Evolutionary conservation across 129 eudicot species (phyloP), one percentile per base, ranked within the genome.

Genomic region (Pittosporum tobira): DNA sequence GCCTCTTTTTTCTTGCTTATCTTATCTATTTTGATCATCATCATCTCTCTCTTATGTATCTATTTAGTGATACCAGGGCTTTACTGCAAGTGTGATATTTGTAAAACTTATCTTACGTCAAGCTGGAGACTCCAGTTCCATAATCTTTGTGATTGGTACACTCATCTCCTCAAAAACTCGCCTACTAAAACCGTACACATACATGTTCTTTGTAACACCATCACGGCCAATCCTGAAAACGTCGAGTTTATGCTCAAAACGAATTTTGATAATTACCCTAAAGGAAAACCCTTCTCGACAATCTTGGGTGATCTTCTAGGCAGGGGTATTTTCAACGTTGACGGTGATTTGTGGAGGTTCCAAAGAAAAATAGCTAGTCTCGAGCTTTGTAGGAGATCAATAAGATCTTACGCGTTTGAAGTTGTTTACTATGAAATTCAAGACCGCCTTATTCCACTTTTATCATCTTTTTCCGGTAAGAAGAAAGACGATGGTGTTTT

Each of bases 231-330:
- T 63, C 95, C 84, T 2, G 70, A 68, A 28, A 79, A 69, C 60
- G 84, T 89, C 3, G 94, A 85, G 64, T 82, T 85, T 70, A 89
- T 89, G 73, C 84, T 89, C 74, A 89, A 89, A 48, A 82, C 95
- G 23, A 51, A 71, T 25, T 89, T 89, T 40, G 88, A 89, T 16
- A 89, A 89, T 57, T 89, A 67, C 70, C 97, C 93, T 0, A 89
- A 89, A 72, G 97, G 95, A 18, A 81, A 85, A 14, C 84, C 88
- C 48, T 89, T 89, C 30, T 82, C 93, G 0, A 37, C 70, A 0
- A 89, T 85, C 49, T 64, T 89, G 36, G 95, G 94, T 2, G 97
- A 89, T 71, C 76, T 89, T 58, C 48, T 89, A 25, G 97, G 97
- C 1, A 25, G 77, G 9, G 97, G 97, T 0, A 85, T 89, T 48